These are phyloP conservation scores for Alloteropsis semialata DNA, from an alignment of 176 grass and related monocot genomes.

Conservation along the genomic window DNA sequence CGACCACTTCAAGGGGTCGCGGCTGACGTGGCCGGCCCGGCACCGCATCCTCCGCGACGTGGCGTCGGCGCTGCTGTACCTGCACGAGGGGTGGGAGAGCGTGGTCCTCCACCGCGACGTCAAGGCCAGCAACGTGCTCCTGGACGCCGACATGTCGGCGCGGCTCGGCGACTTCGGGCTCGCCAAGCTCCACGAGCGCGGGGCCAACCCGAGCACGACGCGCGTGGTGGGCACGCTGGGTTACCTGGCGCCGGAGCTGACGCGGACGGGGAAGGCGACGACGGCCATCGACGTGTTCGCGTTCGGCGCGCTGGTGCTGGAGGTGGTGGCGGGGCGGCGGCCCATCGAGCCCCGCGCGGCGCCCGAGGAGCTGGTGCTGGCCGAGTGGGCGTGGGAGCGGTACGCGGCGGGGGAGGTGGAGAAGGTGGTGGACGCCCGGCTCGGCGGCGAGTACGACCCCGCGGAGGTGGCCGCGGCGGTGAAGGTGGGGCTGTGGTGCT, in stretches of 20 bases:
- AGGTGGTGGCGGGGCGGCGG: conserved; percentile 62
- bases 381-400: conserved; percentile 75
- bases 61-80: conserved; percentile 72
- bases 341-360: conserved; percentile 59
- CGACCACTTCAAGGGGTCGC: neutral
- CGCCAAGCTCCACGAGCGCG: conserved; percentile 85
- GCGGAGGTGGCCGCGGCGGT: conserved; percentile 47
- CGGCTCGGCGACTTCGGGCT: conserved; percentile 78
- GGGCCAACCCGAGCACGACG: conserved; percentile 71
- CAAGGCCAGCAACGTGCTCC: conserved; percentile 79
- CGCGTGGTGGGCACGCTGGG: conserved; percentile 79
- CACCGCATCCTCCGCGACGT: conserved; percentile 57
- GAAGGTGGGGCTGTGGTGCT: conserved; percentile 73
- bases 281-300: conserved; percentile 69
- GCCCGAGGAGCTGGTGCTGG: conserved; percentile 65
- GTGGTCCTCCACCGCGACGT: conserved; percentile 85
- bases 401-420: conserved; percentile 45
- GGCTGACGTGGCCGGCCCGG: conserved; percentile 49
- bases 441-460: conserved; percentile 41
- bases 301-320: conserved; percentile 73
- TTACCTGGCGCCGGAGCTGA: conserved; percentile 80
- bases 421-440: conserved; percentile 55
- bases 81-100: conserved; percentile 91
- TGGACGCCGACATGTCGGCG: conserved; percentile 68
- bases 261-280: conserved; percentile 67